These are phyloP conservation scores for Corchorus olitorius DNA, from an alignment of 345 rosid species.

Conservation along the genomic window DNA sequence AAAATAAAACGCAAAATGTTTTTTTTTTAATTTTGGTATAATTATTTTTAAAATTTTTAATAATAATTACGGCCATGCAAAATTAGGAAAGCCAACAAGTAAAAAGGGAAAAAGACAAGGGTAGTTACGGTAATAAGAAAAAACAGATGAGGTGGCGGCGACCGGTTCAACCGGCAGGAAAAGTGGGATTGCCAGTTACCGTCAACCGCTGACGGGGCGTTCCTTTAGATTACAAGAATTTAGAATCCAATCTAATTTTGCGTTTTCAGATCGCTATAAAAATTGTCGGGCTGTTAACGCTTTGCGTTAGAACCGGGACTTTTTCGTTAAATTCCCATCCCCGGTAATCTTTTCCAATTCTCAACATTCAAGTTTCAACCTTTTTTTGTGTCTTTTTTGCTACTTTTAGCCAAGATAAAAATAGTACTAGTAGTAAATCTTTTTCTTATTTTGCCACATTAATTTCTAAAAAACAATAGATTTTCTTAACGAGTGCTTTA, in stretches of 20 bases:
- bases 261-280: not conserved
- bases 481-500: too few relatives aligned
- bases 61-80: not conserved
- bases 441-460: too few relatives aligned
- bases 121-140: not conserved
- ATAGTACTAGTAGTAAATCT: too few relatives aligned
- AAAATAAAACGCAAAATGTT: not conserved
- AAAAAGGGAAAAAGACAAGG: not conserved
- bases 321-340: not conserved
- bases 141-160: constrained; percentile 36
- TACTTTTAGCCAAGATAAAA: not conserved
- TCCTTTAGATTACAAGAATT: not conserved
- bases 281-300: not conserved
- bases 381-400: not conserved
- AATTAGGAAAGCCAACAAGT: not conserved
- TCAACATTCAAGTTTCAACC: not conserved
- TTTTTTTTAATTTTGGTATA: not conserved
- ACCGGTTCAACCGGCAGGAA: constrained; percentile 48
- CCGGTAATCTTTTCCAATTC: not conserved
- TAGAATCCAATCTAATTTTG: not conserved
- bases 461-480: too few relatives aligned
- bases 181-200: not conserved
- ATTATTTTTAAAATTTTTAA: not conserved
- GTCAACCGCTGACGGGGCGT: not conserved
- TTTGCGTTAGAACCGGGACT: not conserved